Base-by-base conservation (phyloP, 352 stramenopile species). In the Phytophthora constricta region DNA sequence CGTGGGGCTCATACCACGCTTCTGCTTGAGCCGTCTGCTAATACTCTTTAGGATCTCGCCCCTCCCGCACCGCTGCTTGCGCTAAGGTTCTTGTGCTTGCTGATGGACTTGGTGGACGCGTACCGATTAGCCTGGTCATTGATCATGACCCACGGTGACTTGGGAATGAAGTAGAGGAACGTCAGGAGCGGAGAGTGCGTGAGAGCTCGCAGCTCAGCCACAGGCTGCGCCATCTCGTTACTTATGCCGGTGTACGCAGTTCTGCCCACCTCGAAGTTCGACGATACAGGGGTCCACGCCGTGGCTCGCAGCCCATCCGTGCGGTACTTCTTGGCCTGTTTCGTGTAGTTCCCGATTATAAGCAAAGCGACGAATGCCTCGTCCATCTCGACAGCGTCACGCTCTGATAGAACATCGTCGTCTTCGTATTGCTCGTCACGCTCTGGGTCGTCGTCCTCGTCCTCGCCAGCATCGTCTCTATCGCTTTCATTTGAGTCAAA, bases 161-260 rank as follows among this genome's bases (percentile, higher is more conserved):
- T 65, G 1, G 65, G 58, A 23, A 79, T 55, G 28, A 73, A 71
- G 31, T 59, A 65, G 33, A 73, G 70, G 34, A 79, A 71, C 3
- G 53, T 59, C 10, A 52, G 53, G 5, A 61, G 26, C n/a, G 53
- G 53, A 19, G 46, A 56, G 4, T 17, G 26, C 13, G 16, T 48
- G 14, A 63, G 7, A 14, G 41, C 33, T 4, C 20, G 45, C 23
- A 50, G 33, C 11, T 63, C 56, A 11, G 3, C 20, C 5, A 63
- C 22, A 20, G 45, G 56, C 22, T 16, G 25, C 13, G 45, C 56
- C 28, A 37, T 28, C 25, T 63, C 31, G 4, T 31, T 16, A 16
- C 33, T 31, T 10, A 63, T 17, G 1, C 45, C 45, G 28, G 45
- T 20, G 23, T 56, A 63, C 17, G 28, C 31, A 17, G 46, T 4